Evolutionary conservation across 257 asterid genomes (phyloP), one percentile per base, ranked within the genome.

Genomic region (Schizonepeta tenuifolia): DNA sequence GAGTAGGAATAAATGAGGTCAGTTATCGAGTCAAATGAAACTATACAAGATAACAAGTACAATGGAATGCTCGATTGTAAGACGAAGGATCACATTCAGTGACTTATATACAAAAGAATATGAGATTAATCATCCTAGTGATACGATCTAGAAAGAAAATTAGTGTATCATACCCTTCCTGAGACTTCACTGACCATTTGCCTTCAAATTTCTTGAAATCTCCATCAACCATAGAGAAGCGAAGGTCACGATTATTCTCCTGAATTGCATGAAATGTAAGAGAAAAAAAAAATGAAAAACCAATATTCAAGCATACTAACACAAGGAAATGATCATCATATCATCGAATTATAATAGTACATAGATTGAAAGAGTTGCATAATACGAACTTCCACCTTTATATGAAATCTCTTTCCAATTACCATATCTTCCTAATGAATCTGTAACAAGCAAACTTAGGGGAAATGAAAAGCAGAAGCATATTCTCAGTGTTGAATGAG

Each of bases 181-280:
- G 77, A 71, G 90, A 85, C 86, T 82, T 89, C 71, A 91, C 90
- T 0, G 84, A 86, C 98, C 98, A 93, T 73, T 88, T 93, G 75
- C 97, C 98, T 85, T 91, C 97, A 72, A 93, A 93, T 82, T 93
- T 91, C 89, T 87, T 93, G 90, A 93, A 93, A 85, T 93, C 98
- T 62, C 98, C 98, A 74, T 89, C 98, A 69, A 91, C 96, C 98
- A 93, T 93, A 33, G 90, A 91, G 78, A 93, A 93, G 69, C 38
- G 83, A 76, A 93, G 98, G 22, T 91, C 96, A 11, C 94, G 83
- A 65, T 86, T 88, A 73, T 83, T 83, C 64, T 79, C 82, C 98
- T 93, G 79, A 51, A 80, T 74, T 24, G 40, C 11, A 31, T 20
- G 44, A 46, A 49, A 14, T 7, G 26, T 20, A 46, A 59, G 24